phyloP scores from a whole-genome alignment of 345 rosid genomes.

The Ceriops decandra region DNA sequence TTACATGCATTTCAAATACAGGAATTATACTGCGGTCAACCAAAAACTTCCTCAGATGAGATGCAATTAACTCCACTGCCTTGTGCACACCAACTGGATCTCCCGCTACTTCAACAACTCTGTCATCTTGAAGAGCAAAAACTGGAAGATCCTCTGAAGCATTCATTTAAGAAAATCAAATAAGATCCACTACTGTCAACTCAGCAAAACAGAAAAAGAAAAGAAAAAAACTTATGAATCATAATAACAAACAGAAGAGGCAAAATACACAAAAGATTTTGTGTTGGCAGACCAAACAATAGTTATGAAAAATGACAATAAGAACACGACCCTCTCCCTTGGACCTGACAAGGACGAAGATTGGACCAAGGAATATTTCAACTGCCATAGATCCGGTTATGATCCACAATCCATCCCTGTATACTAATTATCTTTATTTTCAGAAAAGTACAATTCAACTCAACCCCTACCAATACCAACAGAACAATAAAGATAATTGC shows the following conservation, averaged over 20 bases:
- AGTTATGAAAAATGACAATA: too few relatives aligned
- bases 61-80: constrained; percentile 89
- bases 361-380: too few relatives aligned
- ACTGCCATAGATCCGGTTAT: too few relatives aligned
- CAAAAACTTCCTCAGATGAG: constrained; percentile 93
- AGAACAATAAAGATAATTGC: too few relatives aligned
- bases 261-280: too few relatives aligned
- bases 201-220: not conserved
- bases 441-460: too few relatives aligned
- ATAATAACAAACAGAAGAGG: not conserved
- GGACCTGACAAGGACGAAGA: too few relatives aligned
- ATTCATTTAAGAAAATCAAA: constrained; percentile 13
- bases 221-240: not conserved
- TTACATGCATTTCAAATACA: constrained; percentile 80
- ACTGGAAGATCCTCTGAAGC: constrained; percentile 85
- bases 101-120: constrained; percentile 94
- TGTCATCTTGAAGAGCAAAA: constrained; percentile 97
- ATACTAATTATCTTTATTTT: too few relatives aligned
- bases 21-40: constrained; percentile 96
- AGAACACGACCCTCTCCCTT: too few relatives aligned
- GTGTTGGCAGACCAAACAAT: too few relatives aligned
- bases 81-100: constrained; percentile 81
- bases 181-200: not conserved
- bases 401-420: too few relatives aligned
- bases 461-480: too few relatives aligned